Evolutionary conservation across 805 yeast genomes (phyloP), one percentile per base, ranked within the genome.

Genomic region (Candida piceae): DNA sequence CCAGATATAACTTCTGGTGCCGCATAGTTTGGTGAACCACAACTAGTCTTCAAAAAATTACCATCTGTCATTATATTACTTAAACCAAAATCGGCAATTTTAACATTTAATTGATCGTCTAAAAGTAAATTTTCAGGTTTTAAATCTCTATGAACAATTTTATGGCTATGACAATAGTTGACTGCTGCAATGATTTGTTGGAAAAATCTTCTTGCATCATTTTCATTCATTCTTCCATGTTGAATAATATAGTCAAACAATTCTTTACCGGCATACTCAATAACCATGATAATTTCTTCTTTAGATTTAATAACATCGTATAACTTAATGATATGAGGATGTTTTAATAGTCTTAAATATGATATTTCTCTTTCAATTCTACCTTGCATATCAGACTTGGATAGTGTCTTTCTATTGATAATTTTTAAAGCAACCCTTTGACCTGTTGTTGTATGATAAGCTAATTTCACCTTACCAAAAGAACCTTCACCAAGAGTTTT

Each of bases 21-120:
- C 5, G 97, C 97, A 60, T 89, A 89, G 57, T 90, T 90, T 38
- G 97, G 97, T 7, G 95, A 83, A 4, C 97, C 97, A 66, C 97
- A 90, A 49, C 89, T 79, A 2, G 97, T 89, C 57, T 89, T 90
- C 55, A 89, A 70, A 58, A 89, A 89, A 60, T 89, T 89, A 42
- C 97, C 97, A 63, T 89, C 97, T 13, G 96, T 90, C 97, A 89
- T 89, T 49, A 89, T 88, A 59, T 89, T 89, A 19, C 95, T 84
- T 32, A 89, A 70, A 7, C 97, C 97, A 53, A 89, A 89, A 67
- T 89, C 97, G 8, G 97, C 97, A 64, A 89, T 90, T 62, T 90
- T 89, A 36, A 89, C 96, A 57, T 90, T 88, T 51, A 88, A 65
- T 44, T 85, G 79, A 50, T 89, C 97, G 60, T 90, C 97, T 46